Base-by-base conservation (phyloP, 2,329 filamentous ascomycete genomes). In the Cylindrodendrum hubeiense region DNA sequence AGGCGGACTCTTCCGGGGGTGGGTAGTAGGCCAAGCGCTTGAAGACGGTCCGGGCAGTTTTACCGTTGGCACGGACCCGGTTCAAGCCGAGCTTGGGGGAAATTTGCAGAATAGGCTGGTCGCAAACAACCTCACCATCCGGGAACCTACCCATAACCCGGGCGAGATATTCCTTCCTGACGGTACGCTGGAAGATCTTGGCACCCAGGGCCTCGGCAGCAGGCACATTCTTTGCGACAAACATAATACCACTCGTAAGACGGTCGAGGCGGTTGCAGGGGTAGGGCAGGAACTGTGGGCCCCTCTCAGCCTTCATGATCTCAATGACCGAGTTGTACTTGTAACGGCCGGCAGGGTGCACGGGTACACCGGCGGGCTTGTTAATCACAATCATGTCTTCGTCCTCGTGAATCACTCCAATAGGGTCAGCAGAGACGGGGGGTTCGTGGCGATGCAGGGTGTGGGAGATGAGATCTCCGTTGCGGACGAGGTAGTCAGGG, bases 241-340 rank as follows among this genome's bases (percentile, higher is more conserved):
- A 99, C 95, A 99, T 98, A 77, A 99, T 93, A 52, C 96, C 96
- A 73, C 94, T 97, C 0, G 96, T 99, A 73, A 99, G 83, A 56
- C 96, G 87, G 78, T 99, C 96, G 28, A 99, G 88, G n/a, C 96
- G 87, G 76, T 99, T 97, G 82, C 95, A 98, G 0, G 96, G 89
- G 66, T 88, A 80, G 2, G 89, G 86, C 56, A 85, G 77, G 77
- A 88, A 90, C 28, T 80, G 79, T 22, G 80, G 79, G 0, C 86
- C 84, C 39, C 89, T 83, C 76, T 97, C 92, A 3, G 93, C 89
- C 71, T 93, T 91, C 88, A 99, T 91, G 71, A 99, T 97, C 83
- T 98, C 95, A 41, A 97, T 87, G 49, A 99, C 88, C 1, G 93
- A 95, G 81, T 99, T 99, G 85, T 92, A 97, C 79, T 95, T 94